A percentile compares a stretch with the other conserved stretches of the same genome.
phyloP scores from a whole-genome alignment of 352 stramenopile genomes.

The Phytopythium mirpurense region DNA sequence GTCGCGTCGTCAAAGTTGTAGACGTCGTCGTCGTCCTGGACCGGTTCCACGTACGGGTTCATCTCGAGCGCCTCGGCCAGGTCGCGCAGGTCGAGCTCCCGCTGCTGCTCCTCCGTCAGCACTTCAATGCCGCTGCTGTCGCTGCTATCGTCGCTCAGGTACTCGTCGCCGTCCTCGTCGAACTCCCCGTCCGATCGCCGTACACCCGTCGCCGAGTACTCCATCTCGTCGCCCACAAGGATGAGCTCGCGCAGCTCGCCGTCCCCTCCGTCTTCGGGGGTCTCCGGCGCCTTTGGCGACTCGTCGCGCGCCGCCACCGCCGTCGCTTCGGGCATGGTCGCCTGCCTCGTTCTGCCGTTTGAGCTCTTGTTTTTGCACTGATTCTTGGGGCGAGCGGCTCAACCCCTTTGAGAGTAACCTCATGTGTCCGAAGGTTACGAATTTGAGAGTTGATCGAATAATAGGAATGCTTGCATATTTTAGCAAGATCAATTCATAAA shows the following conservation, averaged over 20 bases:
- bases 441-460: too few species aligned
- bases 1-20: slow-evolving; percentile 25
- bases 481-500: too few species aligned
- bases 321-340: background rate
- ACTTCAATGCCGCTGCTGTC: slow-evolving; percentile 10
- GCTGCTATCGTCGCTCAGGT: slow-evolving; percentile 15
- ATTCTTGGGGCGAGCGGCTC: too few species aligned
- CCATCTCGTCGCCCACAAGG: slow-evolving; percentile 2
- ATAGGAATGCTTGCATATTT: too few species aligned
- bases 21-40: slow-evolving; percentile 25
- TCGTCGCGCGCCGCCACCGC: background rate
- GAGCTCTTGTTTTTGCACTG: background rate
- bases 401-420: too few species aligned
- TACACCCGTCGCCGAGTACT: slow-evolving; percentile 2
- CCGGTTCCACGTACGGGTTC: slow-evolving; percentile 48
- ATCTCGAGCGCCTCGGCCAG: slow-evolving; percentile 30
- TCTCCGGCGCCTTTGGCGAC: background rate
- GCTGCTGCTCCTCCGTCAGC: slow-evolving; percentile 24
- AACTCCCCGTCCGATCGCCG: background rate
- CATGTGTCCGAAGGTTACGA: background rate
- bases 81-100: slow-evolving; percentile 19
- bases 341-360: background rate
- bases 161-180: background rate
- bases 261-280: background rate
- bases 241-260: background rate